phyloP scores from a whole-genome alignment of 1,284 basidiomycete species.

The Cutaneotrichosporon sp. region DNA sequence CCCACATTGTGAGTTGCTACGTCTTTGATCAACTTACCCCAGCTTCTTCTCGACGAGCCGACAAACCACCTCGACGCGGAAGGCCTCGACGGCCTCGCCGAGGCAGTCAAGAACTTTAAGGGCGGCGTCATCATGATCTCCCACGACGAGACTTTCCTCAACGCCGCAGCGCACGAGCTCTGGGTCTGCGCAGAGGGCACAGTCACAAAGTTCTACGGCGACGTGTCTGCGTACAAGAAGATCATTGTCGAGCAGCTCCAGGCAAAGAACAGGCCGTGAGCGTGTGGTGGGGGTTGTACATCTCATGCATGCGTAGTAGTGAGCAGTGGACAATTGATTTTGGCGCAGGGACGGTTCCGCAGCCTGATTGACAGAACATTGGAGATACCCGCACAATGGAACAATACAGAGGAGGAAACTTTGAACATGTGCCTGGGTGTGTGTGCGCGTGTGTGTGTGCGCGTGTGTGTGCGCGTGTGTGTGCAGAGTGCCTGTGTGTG shows the following conservation, averaged over 20 bases:
- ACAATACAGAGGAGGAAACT: no score
- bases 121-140: constrained; percentile 82
- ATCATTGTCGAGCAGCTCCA: constrained; percentile 31
- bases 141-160: constrained; percentile 91
- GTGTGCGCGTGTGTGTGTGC: no score
- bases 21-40: background rate
- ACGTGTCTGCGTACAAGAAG: constrained; percentile 88
- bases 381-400: no score
- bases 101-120: constrained; percentile 81
- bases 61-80: constrained; percentile 93
- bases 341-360: no score
- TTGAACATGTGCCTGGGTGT: no score
- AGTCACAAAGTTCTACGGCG: constrained; percentile 78
- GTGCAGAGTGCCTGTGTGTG: no score
- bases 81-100: constrained; percentile 93
- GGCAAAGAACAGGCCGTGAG: constrained; percentile 1
- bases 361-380: no score
- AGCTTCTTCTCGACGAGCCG: constrained; percentile 83
- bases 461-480: no score
- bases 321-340: no score
- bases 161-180: constrained; percentile 53
- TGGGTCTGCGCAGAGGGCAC: constrained; percentile 78
- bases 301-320: no score
- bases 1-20: constrained; percentile 57
- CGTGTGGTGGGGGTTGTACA: no score